These are phyloP conservation scores for Penicillium longicatenatum DNA, from an alignment of 495 filamentous ascomycete species.

Conservation along the genomic window DNA sequence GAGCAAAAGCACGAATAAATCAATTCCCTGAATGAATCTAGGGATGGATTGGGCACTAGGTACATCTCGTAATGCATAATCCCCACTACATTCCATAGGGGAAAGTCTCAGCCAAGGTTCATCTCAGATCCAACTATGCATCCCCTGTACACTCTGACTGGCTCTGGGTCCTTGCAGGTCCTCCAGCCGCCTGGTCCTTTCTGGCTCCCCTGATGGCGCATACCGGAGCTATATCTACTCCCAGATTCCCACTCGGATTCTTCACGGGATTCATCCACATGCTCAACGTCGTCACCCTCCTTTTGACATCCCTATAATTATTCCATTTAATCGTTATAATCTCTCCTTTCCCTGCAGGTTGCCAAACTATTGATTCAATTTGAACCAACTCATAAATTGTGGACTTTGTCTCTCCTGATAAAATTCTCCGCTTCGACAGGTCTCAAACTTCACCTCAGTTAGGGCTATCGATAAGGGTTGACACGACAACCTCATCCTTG, in stretches of 20 bases:
- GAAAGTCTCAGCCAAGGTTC: slow-evolving; percentile 21
- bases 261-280: slow-evolving; percentile 45
- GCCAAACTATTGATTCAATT: slow-evolving; percentile 20
- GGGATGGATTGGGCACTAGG: neutral
- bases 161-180: slow-evolving; percentile 25
- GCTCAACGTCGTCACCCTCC: slow-evolving; percentile 33
- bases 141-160: slow-evolving; percentile 20
- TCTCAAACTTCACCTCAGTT: slow-evolving; percentile 33
- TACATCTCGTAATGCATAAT: neutral
- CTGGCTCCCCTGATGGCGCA: slow-evolving; percentile 19
- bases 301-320: slow-evolving; percentile 15
- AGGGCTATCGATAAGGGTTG: slow-evolving; percentile 46
- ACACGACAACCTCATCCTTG: slow-evolving; percentile 53
- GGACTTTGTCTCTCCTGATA: slow-evolving; percentile 25
- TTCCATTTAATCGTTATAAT: slow-evolving; percentile 10
- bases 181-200: slow-evolving; percentile 14
- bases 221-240: slow-evolving; percentile 38
- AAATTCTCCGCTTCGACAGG: slow-evolving; percentile 30
- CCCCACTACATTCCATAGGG: slow-evolving; percentile 17
- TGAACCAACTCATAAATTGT: slow-evolving; percentile 14
- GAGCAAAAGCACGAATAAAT: too few relatives aligned
- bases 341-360: slow-evolving; percentile 1
- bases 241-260: slow-evolving; percentile 33
- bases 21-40: neutral
- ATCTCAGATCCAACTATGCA: slow-evolving; percentile 39